Percentiles rank a stretch among this genome's conserved stretches.
These are phyloP conservation scores for Rubroshorea leprosula DNA, from an alignment of 345 rosid species.

Conservation along the genomic window DNA sequence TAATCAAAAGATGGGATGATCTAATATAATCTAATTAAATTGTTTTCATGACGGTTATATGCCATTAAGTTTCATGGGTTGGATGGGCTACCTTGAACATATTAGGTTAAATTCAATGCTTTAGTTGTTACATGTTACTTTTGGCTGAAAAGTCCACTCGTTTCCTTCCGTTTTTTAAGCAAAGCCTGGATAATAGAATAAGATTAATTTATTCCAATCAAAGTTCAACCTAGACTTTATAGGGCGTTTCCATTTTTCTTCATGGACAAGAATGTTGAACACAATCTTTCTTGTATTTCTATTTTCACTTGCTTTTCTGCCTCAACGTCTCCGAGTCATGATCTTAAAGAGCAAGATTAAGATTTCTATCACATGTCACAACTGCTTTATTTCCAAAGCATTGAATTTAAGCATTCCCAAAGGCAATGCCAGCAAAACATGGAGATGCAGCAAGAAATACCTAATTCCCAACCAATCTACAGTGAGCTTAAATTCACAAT, in stretches of 20 bases:
- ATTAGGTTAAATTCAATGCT: constrained; percentile 17
- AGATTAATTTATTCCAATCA: background rate
- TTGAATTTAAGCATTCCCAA: too few species aligned
- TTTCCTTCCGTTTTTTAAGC: background rate
- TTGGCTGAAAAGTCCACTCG: constrained; percentile 3
- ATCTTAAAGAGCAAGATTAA: constrained; percentile 24
- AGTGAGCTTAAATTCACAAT: background rate
- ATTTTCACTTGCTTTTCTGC: constrained; percentile 9
- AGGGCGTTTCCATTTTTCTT: background rate
- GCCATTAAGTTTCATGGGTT: constrained; percentile 1
- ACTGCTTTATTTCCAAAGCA: too few species aligned
- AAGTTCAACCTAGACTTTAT: background rate
- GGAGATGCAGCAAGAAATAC: background rate
- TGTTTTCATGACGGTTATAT: background rate
- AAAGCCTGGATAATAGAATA: background rate
- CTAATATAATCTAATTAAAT: background rate
- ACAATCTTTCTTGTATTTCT: constrained; percentile 8
- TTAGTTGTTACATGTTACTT: background rate
- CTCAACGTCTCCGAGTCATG: too few species aligned
- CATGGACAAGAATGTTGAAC: background rate
- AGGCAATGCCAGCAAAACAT: too few species aligned
- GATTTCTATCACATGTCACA: constrained; percentile 1
- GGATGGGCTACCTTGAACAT: constrained; percentile 9
- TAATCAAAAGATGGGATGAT: constrained; percentile 1
- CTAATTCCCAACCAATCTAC: background rate